Base-by-base conservation (phyloP, 805 yeast species). In the Hemisphaericaspora nanyangensis region DNA sequence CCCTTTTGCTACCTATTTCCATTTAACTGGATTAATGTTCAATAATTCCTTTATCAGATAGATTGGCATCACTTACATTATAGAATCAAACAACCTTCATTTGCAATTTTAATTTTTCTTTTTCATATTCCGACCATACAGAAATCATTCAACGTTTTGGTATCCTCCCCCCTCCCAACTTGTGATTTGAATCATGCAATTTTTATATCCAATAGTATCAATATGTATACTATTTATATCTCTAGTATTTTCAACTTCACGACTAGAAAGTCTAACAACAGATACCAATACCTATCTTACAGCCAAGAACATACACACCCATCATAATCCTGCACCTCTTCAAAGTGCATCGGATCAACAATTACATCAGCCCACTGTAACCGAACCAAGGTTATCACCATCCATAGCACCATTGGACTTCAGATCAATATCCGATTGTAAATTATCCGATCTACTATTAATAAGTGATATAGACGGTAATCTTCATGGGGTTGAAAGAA, bases 401-500 rank as follows among this genome's bases (percentile, higher is more conserved):
- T 47, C 49, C 37, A 42, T 60, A 15, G 46, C 58, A 12, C 72
- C 73, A 2, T 44, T 65, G n/a, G 66, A 65, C 34, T 43, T 55
- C 5, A 53, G 77, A 28, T 61, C 66, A 16, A 54, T 78, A 12
- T 50, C 51, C 13, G 78, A 76, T 44, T 78, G 76, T 68, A 52
- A 53, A 19, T 60, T 83, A 6, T 63, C 85, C 0, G 78, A 82
- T 47, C 51, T 84, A 7, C 56, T 90, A 2, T 60, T 89, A 4
- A 79, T 86, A 0, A 78, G 90, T 10, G 95, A 90, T 51, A 74
- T 89, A 1, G 96, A 91, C 52, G 98, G 97, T 1, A 81, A 85
- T 20, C 58, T 90, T 7, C 93, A 88, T 55, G 96, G 93, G 0
- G 60, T 89, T 7, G 79, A 82, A 47, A 68, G 97, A 44, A 68